Evolutionary conservation across 2,329 filamentous ascomycete species (phyloP).

Genomic region (Diaporthe sp.): DNA sequence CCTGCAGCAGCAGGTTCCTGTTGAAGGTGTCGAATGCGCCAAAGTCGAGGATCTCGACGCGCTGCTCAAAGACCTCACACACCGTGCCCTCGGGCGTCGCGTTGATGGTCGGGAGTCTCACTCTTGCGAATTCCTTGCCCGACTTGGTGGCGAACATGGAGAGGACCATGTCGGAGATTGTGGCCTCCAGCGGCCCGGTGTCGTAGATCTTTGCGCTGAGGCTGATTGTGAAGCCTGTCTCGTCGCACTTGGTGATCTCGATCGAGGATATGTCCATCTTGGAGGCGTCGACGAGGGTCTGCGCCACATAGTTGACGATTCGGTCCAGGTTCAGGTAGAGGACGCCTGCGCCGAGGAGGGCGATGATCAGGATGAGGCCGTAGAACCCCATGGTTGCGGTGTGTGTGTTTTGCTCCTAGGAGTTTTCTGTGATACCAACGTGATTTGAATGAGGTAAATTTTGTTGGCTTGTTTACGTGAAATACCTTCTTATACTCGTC

Average conservation of each 20-base stretch:
- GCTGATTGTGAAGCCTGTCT: conserved; percentile 24
- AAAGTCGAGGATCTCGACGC: conserved; percentile 26
- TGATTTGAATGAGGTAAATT: background rate
- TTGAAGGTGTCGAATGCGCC: conserved; percentile 25
- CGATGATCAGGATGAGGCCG: conserved; percentile 22
- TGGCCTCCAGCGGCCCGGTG: conserved; percentile 26
- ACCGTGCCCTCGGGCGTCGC: conserved; percentile 22
- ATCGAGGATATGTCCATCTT: conserved; percentile 30
- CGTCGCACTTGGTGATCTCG: conserved; percentile 18
- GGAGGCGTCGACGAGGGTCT: conserved; percentile 26
- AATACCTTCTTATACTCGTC: background rate
- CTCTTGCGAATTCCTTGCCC: conserved; percentile 15
- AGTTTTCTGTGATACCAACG: background rate
- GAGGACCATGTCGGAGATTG: conserved; percentile 26
- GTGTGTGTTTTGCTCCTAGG: background rate
- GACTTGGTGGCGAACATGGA: conserved; percentile 25
- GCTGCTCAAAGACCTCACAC: conserved; percentile 22
- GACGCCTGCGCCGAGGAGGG: background rate
- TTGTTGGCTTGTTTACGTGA: background rate
- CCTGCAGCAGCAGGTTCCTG: conserved; percentile 31
- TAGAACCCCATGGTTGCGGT: background rate
- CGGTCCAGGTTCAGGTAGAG: conserved; percentile 20
- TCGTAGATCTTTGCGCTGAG: conserved; percentile 28
- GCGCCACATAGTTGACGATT: conserved; percentile 14
- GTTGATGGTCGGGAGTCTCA: conserved; percentile 18